Evolutionary conservation across 495 filamentous ascomycete genomes (phyloP).

Genomic region (Jackrogersella multiformis): DNA sequence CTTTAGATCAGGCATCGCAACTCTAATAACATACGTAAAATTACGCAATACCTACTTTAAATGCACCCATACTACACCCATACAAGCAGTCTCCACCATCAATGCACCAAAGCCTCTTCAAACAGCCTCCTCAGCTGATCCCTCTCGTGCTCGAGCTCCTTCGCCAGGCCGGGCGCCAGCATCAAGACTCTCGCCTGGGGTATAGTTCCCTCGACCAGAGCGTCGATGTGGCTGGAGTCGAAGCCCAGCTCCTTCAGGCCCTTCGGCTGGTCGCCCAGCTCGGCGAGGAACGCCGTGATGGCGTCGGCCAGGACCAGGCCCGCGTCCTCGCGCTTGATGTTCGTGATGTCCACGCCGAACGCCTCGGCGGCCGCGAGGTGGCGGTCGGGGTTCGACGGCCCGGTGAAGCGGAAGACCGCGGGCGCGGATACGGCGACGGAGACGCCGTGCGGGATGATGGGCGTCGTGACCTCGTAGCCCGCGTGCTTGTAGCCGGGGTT

Average conservation of each 20-base stretch:
- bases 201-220: conserved; percentile 90
- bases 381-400: conserved; percentile 85
- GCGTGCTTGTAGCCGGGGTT: conserved; percentile 89
- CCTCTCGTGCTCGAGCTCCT: conserved; percentile 71
- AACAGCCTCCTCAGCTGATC: conserved; percentile 61
- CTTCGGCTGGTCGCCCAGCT: conserved; percentile 87
- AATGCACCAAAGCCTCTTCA: conserved; percentile 60
- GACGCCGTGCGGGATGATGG: conserved; percentile 96
- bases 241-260: conserved; percentile 89
- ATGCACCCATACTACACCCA: too few species aligned
- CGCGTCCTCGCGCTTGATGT: conserved; percentile 85
- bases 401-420: conserved; percentile 93
- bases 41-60: too few species aligned
- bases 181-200: conserved; percentile 90
- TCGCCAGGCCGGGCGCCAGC: conserved; percentile 83
- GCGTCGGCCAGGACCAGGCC: conserved; percentile 88
- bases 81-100: background rate
- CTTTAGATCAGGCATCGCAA: too few species aligned
- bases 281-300: conserved; percentile 77
- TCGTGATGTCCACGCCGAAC: conserved; percentile 88
- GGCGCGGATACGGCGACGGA: conserved; percentile 94
- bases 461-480: conserved; percentile 76
- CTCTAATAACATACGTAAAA: background rate
- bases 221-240: conserved; percentile 73
- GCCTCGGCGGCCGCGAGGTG: conserved; percentile 88